Conservation (phyloP, 164 flowering plant species). For the Vitis amurensis region DNA sequence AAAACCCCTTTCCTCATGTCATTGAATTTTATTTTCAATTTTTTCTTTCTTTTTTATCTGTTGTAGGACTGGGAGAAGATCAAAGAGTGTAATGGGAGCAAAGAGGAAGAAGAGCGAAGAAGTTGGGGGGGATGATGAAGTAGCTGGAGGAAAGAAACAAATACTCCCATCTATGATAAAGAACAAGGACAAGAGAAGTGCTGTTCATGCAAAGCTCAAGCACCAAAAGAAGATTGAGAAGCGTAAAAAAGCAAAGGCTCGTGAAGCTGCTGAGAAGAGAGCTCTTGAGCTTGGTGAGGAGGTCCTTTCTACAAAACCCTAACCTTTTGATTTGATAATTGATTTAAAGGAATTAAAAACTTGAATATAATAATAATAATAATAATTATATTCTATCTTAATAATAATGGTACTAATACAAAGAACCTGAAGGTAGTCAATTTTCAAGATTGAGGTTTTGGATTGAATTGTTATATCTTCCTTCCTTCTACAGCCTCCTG, state of each 20-base stretch:
- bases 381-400: no score
- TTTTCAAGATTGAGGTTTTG: not conserved
- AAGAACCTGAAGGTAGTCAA: no score
- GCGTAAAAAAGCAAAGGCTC: slow-evolving; percentile 62
- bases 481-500: slow-evolving; percentile 50
- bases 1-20: no score
- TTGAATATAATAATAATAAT: no score
- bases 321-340: no score
- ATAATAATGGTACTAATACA: no score
- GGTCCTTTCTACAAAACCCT: slow-evolving; percentile 23
- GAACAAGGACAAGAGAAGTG: slow-evolving; percentile 85
- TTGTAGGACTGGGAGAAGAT: no score
- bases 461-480: not conserved
- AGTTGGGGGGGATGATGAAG: slow-evolving; percentile 7
- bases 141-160: slow-evolving; percentile 32
- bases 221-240: slow-evolving; percentile 84
- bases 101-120: slow-evolving; percentile 21
- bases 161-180: slow-evolving; percentile 69
- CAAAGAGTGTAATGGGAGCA: slow-evolving; percentile 20
- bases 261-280: slow-evolving; percentile 71
- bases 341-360: no score
- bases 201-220: slow-evolving; percentile 70
- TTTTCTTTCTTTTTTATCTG: no score
- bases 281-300: slow-evolving; percentile 95
- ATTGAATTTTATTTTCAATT: no score